Conservation (phyloP, 2,329 filamentous ascomycete species). For the Trichoderma cornu-damae region DNA sequence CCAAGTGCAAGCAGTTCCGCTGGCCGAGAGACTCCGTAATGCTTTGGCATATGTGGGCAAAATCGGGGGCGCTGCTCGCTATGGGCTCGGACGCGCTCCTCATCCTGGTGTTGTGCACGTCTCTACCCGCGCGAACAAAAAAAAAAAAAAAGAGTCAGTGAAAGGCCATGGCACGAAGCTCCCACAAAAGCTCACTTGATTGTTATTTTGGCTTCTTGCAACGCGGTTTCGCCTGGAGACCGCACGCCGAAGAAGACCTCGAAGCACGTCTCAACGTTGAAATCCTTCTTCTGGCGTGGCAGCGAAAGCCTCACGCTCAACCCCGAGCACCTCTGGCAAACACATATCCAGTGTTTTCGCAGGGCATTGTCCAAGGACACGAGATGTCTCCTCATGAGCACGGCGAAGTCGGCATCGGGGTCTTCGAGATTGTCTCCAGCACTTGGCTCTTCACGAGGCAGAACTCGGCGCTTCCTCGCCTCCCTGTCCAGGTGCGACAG, state of each 20-base stretch:
- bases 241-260: conserved; percentile 5
- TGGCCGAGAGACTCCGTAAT: conserved; percentile 8
- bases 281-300: neutral
- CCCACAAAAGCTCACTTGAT: neutral
- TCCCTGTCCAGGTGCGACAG: neutral
- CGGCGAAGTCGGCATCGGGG: neutral
- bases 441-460: neutral
- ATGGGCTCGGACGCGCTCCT: conserved; percentile 2
- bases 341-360: conserved; percentile 4
- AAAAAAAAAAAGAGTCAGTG: neutral
- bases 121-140: neutral
- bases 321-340: conserved; percentile 9
- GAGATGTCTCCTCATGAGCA: conserved; percentile 7
- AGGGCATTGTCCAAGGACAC: neutral
- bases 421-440: neutral
- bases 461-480: neutral
- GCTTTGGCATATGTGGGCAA: conserved; percentile 7
- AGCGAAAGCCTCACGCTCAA: conserved; percentile 4
- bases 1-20: conserved; percentile 6
- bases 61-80: neutral
- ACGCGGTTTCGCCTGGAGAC: neutral
- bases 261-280: conserved; percentile 2
- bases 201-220: conserved; percentile 9
- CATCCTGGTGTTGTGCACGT: conserved; percentile 1
- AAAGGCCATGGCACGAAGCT: neutral